These are phyloP conservation scores for Carex pumila DNA, from an alignment of 176 grass and related monocot species.

Conservation along the genomic window DNA sequence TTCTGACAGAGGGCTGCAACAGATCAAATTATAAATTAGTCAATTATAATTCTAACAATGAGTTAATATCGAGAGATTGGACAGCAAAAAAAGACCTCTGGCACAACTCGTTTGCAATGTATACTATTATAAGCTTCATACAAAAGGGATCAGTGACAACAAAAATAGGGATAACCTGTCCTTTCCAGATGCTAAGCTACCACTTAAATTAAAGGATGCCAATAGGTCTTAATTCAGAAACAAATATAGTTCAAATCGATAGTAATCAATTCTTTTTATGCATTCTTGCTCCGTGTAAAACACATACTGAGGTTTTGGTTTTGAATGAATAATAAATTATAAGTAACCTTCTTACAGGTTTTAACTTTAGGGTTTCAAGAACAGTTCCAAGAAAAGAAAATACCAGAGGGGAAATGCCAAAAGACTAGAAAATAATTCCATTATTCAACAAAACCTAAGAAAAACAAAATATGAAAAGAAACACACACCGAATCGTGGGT, in stretches of 20 bases:
- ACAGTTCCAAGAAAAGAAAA: not conserved
- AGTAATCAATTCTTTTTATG: not conserved
- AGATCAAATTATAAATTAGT: constrained; percentile 15
- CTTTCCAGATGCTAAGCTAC: not conserved
- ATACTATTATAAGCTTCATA: not conserved
- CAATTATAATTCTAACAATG: not conserved
- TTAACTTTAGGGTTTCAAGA: not conserved
- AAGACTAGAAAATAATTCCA: not conserved
- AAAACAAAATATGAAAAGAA: not conserved
- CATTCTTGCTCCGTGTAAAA: not conserved
- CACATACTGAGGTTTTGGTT: not conserved
- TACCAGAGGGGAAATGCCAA: not conserved
- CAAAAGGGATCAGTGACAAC: not conserved
- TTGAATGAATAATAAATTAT: not conserved
- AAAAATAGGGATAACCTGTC: not conserved
- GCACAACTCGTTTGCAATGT: not conserved
- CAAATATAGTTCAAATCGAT: not conserved
- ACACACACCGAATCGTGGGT: constrained; percentile 72
- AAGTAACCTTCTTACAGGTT: not conserved
- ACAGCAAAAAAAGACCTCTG: not conserved
- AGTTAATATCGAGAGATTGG: not conserved
- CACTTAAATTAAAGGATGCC: not conserved
- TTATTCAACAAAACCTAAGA: not conserved
- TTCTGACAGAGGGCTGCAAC: constrained; percentile 90
- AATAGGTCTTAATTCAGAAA: not conserved